These are phyloP conservation scores for Thermomucor indicae-seudaticae DNA, from an alignment of 371 early-diverging fungal species.

Conservation along the genomic window DNA sequence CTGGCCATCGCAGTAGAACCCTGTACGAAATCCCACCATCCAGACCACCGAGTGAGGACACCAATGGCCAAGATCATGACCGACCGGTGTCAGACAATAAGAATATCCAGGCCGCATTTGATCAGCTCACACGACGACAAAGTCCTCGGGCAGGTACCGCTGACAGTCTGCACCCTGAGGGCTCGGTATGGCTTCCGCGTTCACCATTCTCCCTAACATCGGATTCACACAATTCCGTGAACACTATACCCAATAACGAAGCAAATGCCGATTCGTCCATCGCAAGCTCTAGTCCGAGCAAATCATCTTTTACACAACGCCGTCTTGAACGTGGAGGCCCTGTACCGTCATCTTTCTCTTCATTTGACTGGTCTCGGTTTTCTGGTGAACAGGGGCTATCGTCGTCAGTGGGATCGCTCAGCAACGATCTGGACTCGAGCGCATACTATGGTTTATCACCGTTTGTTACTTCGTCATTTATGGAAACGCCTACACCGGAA, in stretches of 20 bases:
- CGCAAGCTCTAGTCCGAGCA: background rate
- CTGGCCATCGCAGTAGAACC: too few species aligned
- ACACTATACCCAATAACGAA: background rate
- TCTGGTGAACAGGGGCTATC: constrained; percentile 8
- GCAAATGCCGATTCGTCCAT: background rate
- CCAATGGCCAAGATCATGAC: background rate
- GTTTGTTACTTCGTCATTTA: constrained; percentile 39
- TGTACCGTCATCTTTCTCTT: constrained; percentile 33
- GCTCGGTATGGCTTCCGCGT: too few species aligned
- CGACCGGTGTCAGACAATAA: constrained; percentile 11
- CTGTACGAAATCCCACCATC: too few species aligned
- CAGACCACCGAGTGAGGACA: too few species aligned
- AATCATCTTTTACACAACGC: constrained; percentile 33
- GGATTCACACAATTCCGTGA: background rate
- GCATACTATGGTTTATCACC: constrained; percentile 41
- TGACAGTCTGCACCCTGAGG: background rate
- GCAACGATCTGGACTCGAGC: constrained; percentile 27
- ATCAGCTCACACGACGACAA: constrained; percentile 11
- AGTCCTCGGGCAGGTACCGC: constrained; percentile 1
- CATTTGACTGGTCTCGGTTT: constrained; percentile 12
- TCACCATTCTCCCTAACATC: background rate
- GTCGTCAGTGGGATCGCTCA: constrained; percentile 25
- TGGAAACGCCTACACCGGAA: constrained; percentile 8
- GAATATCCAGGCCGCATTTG: constrained; percentile 15
- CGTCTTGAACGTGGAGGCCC: constrained; percentile 37